Base-by-base conservation (phyloP, 2,329 filamentous ascomycete species). In the Pseudonectria buxi region DNA sequence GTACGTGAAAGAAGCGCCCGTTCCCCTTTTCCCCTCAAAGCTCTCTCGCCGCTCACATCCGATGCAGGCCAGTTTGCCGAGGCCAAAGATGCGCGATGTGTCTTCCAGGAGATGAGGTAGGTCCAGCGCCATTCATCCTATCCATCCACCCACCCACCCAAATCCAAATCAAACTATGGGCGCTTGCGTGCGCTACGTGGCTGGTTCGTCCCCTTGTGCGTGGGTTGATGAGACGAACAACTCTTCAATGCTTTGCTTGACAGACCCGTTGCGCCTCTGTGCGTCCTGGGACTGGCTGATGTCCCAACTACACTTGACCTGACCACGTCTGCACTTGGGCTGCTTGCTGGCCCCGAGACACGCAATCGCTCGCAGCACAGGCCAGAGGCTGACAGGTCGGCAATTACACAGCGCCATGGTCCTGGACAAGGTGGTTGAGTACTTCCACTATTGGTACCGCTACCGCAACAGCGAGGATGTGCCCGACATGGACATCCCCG, bases 381-480 rank as follows among this genome's bases (percentile, higher is more conserved):
- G 35, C 32, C 35, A 41, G 41, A 47, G 41, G 45, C 53, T 48
- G 47, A 51, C 46, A 41, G 41, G 32, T 50, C 29, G 43, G 32
- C 13, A 37, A 44, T 41, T 35, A 37, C 36, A 46, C 57, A 88
- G 83, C 61, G 81, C 78, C 45, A 67, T 81, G 35, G 75, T 88
- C 6, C 75, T 90, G 3, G 84, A 89, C 58, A 87, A 86, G 56
- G 79, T 89, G 24, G 83, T 81, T 58, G 83, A 89, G 62, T 90
- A 89, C 62, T 81, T 88, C 43, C 84, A 87, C 56, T 89, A 88
- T 66, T 84, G 83, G 67, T 81, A 87, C 61, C 81, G 80, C 52
- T 73, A 86, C 61, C 72, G 73, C 33, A 74, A 86, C 46, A 69
- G 69, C 46, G 78, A 81, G 48, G 79, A 87, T 50, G 83, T 88